A percentile compares a stretch with the other conserved stretches of the same genome.
Conservation (phyloP, 2,329 filamentous ascomycete genomes). For the Helotiales sp. region DNA sequence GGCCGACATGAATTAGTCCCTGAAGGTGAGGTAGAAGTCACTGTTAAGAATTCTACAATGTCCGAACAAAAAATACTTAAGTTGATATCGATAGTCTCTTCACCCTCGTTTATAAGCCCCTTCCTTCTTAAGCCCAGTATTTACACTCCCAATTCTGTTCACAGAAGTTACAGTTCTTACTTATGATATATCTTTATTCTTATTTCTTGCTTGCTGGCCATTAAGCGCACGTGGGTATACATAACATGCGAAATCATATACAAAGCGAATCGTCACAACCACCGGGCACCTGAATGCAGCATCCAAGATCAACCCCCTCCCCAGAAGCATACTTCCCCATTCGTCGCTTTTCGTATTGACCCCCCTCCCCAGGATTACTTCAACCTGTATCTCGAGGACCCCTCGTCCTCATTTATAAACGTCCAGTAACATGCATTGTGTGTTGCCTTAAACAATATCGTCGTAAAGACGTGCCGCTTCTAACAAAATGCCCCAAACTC, state of each 20-base stretch:
- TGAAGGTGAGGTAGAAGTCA: no score
- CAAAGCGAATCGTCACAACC: constrained; percentile 28
- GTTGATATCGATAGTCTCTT: no score
- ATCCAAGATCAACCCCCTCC: constrained; percentile 27
- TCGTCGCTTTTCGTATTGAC: constrained; percentile 15
- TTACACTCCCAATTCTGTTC: no score
- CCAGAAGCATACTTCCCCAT: constrained; percentile 19
- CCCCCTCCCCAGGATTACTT: constrained; percentile 13
- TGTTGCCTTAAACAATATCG: constrained; percentile 38
- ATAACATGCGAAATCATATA: constrained; percentile 41
- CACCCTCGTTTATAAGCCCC: no score
- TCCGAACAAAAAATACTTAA: no score
- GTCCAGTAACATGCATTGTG: constrained; percentile 31
- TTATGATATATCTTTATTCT: constrained; percentile 6
- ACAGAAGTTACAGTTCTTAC: neutral
- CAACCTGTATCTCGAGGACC: constrained; percentile 18
- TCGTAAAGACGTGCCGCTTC: constrained; percentile 34
- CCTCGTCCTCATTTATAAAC: constrained; percentile 23
- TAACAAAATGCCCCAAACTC: constrained; percentile 39
- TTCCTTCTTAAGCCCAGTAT: no score
- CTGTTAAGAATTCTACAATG: no score
- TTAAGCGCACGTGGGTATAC: constrained; percentile 41
- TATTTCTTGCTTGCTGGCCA: constrained; percentile 19
- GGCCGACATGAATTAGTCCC: no score
- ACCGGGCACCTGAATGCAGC: constrained; percentile 14